Conservation (phyloP, 2,329 filamentous ascomycete species). For the Lachnellula suecica region DNA sequence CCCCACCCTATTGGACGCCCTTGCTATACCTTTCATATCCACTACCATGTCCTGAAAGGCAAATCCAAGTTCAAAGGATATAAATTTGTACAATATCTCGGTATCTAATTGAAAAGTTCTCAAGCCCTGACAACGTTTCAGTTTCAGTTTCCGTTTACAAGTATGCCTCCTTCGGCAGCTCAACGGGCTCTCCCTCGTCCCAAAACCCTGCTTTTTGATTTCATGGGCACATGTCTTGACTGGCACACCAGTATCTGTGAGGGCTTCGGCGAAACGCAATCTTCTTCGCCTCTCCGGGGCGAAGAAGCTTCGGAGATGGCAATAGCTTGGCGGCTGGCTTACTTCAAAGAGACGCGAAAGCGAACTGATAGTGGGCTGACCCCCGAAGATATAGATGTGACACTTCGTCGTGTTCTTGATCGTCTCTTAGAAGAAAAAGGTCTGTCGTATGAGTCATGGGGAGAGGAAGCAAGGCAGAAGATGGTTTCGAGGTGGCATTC, state of each 20-base stretch:
- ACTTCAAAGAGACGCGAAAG: slow-evolving; percentile 44
- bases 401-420: slow-evolving; percentile 43
- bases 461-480: slow-evolving; percentile 14
- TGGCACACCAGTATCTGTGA: slow-evolving; percentile 46
- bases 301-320: slow-evolving; percentile 34
- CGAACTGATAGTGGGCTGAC: slow-evolving; percentile 36
- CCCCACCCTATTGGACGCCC: no score
- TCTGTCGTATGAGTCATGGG: background rate
- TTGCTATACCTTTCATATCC: no score
- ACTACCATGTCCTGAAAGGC: no score
- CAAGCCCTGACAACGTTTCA: no score
- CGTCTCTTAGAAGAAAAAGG: slow-evolving; percentile 31
- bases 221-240: slow-evolving; percentile 58
- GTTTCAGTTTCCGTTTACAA: no score
- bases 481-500: slow-evolving; percentile 42
- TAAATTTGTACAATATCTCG: no score
- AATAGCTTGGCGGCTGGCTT: slow-evolving; percentile 49
- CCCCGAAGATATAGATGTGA: slow-evolving; percentile 52
- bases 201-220: slow-evolving; percentile 54
- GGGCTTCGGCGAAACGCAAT: background rate
- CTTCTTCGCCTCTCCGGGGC: background rate
- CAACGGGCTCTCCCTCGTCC: no score
- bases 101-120: no score
- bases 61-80: no score
- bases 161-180: no score